Evolutionary conservation across 495 filamentous ascomycete species (phyloP).

Genomic region (Neurospora tetrasperma): DNA sequence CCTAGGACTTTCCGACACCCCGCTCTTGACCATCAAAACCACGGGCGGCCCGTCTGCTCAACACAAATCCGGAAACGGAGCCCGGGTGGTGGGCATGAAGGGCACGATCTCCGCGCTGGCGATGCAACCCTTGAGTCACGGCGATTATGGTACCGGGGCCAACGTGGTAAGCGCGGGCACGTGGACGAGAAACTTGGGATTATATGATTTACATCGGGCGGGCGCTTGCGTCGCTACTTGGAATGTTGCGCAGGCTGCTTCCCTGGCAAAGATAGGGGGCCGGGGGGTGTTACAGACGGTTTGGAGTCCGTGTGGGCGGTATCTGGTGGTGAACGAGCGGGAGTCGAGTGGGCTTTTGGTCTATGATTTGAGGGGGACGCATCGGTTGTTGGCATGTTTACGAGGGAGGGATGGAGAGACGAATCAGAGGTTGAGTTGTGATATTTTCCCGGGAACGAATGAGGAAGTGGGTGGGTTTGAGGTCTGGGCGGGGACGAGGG

Average conservation of each 20-base stretch:
- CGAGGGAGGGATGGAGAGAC: constrained; percentile 58
- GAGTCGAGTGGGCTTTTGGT: constrained; percentile 61
- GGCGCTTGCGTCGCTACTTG: constrained; percentile 63
- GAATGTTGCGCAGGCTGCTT: constrained; percentile 33
- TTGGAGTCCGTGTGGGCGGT: constrained; percentile 82
- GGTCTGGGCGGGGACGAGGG: constrained; percentile 76
- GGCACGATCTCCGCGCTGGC: constrained; percentile 65
- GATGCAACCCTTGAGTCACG: constrained; percentile 20
- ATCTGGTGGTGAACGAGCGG: constrained; percentile 80
- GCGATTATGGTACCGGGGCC: constrained; percentile 2
- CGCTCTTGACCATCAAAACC: constrained; percentile 44
- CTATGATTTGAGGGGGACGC: constrained; percentile 73
- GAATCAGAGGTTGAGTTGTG: constrained; percentile 71
- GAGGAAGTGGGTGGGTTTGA: constrained; percentile 47
- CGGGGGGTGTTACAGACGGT: constrained; percentile 61
- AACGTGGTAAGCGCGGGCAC: constrained; percentile 74
- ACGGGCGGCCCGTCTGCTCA: constrained; percentile 62
- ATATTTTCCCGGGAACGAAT: constrained; percentile 44
- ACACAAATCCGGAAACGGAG: constrained; percentile 54
- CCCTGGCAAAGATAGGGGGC: constrained; percentile 39
- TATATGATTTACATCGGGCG: constrained; percentile 61
- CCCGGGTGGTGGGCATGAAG: constrained; percentile 58
- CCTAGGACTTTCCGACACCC: constrained; percentile 33
- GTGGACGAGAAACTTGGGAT: constrained; percentile 60
- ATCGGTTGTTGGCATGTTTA: constrained; percentile 58